phyloP scores from a whole-genome alignment of 345 rosid genomes.

The Sonneratia caseolaris region DNA sequence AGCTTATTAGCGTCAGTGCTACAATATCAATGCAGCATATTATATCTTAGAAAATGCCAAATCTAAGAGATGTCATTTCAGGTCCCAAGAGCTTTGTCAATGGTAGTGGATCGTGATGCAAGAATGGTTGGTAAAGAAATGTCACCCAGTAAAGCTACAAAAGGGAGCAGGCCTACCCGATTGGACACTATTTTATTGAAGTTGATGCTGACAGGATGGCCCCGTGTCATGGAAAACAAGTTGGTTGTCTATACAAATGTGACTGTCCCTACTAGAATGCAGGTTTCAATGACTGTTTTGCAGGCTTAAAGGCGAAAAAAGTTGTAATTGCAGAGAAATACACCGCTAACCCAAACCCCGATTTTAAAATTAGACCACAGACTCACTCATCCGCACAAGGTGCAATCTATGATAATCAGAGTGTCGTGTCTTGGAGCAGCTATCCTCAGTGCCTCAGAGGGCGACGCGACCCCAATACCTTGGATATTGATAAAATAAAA shows the following conservation, averaged over 20 bases:
- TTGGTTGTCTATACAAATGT: neutral
- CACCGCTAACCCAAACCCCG: neutral
- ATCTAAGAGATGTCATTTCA: neutral
- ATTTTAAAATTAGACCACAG: neutral
- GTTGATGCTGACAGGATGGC: constrained; percentile 2
- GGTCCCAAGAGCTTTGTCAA: neutral
- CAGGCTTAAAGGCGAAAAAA: neutral
- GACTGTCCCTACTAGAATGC: neutral
- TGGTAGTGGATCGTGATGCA: neutral
- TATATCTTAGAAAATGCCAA: neutral
- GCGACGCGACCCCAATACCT: neutral
- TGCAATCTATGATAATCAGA: neutral
- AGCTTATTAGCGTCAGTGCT: neutral
- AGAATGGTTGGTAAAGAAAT: constrained; percentile 5
- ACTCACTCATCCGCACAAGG: neutral
- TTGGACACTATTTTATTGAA: neutral
- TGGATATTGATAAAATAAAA: neutral
- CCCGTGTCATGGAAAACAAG: neutral
- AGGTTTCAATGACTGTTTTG: neutral
- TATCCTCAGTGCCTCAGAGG: neutral
- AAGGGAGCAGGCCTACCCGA: constrained; percentile 11
- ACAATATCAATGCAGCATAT: neutral
- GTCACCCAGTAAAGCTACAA: neutral
- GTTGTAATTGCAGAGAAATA: neutral
- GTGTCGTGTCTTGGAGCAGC: neutral